Base-by-base conservation (phyloP, 2,329 filamentous ascomycete species). In the Pyrenophora graminea region DNA sequence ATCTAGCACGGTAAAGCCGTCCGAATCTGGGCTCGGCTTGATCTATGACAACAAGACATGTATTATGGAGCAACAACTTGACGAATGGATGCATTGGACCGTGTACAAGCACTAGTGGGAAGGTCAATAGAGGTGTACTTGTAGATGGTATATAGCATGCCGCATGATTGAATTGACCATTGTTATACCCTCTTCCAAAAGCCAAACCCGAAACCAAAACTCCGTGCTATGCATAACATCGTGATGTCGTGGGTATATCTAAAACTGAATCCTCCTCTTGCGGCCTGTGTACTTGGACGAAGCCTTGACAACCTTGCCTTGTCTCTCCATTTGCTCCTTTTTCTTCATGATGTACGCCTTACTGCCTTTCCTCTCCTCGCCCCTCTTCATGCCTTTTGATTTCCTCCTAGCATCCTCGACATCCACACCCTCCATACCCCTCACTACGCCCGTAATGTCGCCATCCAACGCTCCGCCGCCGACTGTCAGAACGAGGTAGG, bases 401-500 rank as follows among this genome's bases (percentile, higher is more conserved):
- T 74, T 75, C 57, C 79, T 79, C 54, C 77, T 71, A 52, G 68
- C 84, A 70, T 94, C 72, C 55, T 71, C 63, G 12, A 97, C 91
- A 52, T 80, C 90, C 6, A 97, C 91, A 34, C 82, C 88, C 17
- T 94, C 89, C 91, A 97, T 90, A 1, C 89, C 90, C 53, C 87
- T 82, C 10, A 99, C 91, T 3, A 96, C 89, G 5, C 90, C 89
- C 0, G 92, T 97, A 58, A 99, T 97, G 70, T 96, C 92, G 7
- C 80, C 80, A 40, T 70, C 72, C 39, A 82, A 53, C 40, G 83
- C 81, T 7, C 89, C 88, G 1, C 83, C 82, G 27, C 93, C 94
- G 1, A 96, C 94, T 0, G 91, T 97, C 27, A 99, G 77, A 0
- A 99, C 93, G 2, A 99, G 80, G 72, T 99, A 99, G n/a, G 95